Evolutionary conservation across 768 basidiomycete species (phyloP).

Genomic region (Serendipita indica): DNA sequence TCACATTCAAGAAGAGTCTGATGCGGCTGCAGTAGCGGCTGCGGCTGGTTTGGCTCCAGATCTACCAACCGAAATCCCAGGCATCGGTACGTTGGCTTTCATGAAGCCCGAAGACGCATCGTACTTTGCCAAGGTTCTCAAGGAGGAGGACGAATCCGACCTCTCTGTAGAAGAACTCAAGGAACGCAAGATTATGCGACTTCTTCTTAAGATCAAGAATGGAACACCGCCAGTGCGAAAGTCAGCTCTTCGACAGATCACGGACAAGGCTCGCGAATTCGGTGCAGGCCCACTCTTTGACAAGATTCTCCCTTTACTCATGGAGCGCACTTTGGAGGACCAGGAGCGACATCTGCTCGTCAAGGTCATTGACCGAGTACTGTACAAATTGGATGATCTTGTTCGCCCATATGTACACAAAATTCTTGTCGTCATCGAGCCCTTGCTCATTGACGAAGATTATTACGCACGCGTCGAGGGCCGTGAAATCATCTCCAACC

Average conservation of each 20-base stretch:
- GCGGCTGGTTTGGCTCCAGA: constrained; percentile 88
- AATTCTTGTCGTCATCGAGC: constrained; percentile 98
- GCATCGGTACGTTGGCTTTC: constrained; percentile 92
- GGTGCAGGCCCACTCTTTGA: constrained; percentile 97
- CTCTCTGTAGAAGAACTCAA: constrained; percentile 96
- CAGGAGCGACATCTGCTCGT: constrained; percentile 96
- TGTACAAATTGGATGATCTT: constrained; percentile 98
- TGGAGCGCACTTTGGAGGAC: constrained; percentile 95
- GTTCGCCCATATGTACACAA: constrained; percentile 99
- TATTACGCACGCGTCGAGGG: constrained; percentile 95
- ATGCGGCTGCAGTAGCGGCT: constrained; percentile 73
- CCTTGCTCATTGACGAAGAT: constrained; percentile 95
- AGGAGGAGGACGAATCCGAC: constrained; percentile 89
- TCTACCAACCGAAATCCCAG: constrained; percentile 92
- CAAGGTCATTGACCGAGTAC: constrained; percentile 96
- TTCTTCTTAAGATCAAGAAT: constrained; percentile 97
- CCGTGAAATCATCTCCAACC: constrained; percentile 96
- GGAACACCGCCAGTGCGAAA: constrained; percentile 97
- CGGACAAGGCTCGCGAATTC: constrained; percentile 97
- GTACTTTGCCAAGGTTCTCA: constrained; percentile 92
- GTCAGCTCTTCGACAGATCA: constrained; percentile 93
- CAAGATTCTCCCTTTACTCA: constrained; percentile 93
- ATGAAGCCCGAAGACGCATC: constrained; percentile 97
- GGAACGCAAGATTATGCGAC: constrained; percentile 97
- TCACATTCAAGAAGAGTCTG: constrained; percentile 92